Conservation (phyloP, 2,329 filamentous ascomycete species). For the Herpotrichia juniperi region DNA sequence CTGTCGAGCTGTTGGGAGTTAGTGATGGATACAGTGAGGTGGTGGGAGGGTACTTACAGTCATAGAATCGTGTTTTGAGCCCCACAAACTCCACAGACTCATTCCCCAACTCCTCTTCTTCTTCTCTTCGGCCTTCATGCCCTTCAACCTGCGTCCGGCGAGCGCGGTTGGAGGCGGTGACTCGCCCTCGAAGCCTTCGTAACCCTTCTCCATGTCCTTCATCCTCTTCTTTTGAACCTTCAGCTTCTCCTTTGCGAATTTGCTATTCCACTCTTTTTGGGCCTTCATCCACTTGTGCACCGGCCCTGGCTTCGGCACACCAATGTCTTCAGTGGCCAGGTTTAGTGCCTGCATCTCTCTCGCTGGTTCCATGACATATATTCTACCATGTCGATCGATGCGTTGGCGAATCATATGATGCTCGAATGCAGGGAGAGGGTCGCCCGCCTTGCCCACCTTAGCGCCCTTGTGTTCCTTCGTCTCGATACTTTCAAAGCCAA, state of each 20-base stretch:
- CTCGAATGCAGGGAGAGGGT: conserved; percentile 78
- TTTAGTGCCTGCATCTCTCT: conserved; percentile 70
- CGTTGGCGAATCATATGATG: conserved; percentile 92
- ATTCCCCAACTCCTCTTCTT: conserved; percentile 75
- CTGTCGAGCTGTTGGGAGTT: conserved; percentile 35
- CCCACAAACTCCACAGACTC: conserved; percentile 85
- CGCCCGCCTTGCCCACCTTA: conserved; percentile 82
- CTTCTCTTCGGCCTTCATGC: conserved; percentile 55
- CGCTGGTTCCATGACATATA: conserved; percentile 70
- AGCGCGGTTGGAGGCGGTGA: conserved; percentile 82
- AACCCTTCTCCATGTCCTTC: conserved; percentile 74
- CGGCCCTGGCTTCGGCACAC: conserved; percentile 78
- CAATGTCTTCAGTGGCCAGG: conserved; percentile 69
- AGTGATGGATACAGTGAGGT: neutral
- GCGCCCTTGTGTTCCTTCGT: conserved; percentile 15
- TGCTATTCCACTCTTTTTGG: conserved; percentile 75
- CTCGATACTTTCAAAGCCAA: conserved; percentile 24
- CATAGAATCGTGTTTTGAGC: conserved; percentile 83
- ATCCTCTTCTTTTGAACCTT: conserved; percentile 76
- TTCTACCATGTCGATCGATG: conserved; percentile 77
- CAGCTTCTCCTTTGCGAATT: conserved; percentile 71
- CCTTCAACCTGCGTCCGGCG: conserved; percentile 69
- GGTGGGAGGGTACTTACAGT: conserved; percentile 56
- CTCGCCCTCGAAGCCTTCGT: conserved; percentile 74
- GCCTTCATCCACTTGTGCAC: conserved; percentile 82